Conservation (phyloP, 2,329 filamentous ascomycete species). For the Calonectria leucothoes region DNA sequence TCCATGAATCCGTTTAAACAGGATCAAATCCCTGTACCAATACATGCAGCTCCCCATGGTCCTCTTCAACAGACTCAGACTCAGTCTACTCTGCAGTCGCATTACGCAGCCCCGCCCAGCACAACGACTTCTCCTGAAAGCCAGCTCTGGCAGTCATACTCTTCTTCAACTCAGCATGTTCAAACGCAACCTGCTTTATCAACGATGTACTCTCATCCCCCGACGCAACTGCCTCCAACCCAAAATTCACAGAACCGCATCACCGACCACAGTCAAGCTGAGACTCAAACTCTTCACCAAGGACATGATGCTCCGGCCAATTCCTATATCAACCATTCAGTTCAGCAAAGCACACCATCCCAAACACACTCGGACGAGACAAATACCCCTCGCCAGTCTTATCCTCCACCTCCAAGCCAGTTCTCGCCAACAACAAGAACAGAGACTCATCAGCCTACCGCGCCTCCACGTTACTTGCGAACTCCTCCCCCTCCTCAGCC, state of each 20-base stretch:
- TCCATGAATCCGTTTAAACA: neutral
- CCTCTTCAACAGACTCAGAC: neutral
- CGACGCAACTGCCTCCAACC: neutral
- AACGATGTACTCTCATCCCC: neutral
- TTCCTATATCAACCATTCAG: neutral
- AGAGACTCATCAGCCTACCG: neutral
- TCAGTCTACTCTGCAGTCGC: neutral
- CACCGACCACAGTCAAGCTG: neutral
- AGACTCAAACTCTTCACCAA: neutral
- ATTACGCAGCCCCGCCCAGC: neutral
- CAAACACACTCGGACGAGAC: neutral
- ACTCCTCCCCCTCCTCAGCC: constrained; percentile 29
- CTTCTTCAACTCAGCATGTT: neutral
- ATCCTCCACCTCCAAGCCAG: neutral
- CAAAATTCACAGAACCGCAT: neutral
- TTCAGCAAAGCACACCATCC: neutral
- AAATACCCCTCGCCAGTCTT: neutral
- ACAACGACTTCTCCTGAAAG: neutral
- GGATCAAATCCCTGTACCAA: neutral
- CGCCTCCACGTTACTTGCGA: constrained; percentile 15
- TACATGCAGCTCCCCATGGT: neutral
- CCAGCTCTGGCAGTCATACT: neutral
- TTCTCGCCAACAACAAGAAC: neutral
- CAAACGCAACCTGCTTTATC: neutral
- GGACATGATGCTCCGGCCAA: neutral